Percentiles rank a stretch among this genome's conserved stretches.
Evolutionary conservation across 2,329 filamentous ascomycete genomes (phyloP).

Genomic region (Stemphylium beticola): DNA sequence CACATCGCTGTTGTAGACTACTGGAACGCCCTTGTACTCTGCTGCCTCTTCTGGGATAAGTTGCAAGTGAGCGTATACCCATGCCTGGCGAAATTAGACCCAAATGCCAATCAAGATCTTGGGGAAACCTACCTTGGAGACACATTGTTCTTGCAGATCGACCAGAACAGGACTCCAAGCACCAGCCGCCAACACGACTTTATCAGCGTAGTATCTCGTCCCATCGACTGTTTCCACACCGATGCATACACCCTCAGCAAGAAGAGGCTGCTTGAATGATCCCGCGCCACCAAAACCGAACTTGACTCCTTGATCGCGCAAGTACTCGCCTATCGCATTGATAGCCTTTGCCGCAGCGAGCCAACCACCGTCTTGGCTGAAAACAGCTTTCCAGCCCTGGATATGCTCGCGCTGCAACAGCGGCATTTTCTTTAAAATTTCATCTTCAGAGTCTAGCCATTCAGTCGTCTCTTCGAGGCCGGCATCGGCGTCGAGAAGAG

Average conservation of each 20-base stretch:
- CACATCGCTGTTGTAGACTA: conserved; percentile 58
- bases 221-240: conserved; percentile 53
- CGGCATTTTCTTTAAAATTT: conserved; percentile 52
- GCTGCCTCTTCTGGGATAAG: conserved; percentile 56
- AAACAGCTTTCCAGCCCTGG: conserved; percentile 57
- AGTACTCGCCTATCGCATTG: conserved; percentile 52
- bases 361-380: conserved; percentile 55
- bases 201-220: conserved; percentile 52
- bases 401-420: conserved; percentile 50
- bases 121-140: conserved; percentile 58
- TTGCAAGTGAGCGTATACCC: conserved; percentile 61
- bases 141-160: conserved; percentile 40
- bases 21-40: conserved; percentile 60
- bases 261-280: conserved; percentile 53
- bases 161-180: conserved; percentile 40
- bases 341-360: conserved; percentile 57
- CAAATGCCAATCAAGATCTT: background rate
- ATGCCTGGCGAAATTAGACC: conserved; percentile 44
- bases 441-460: conserved; percentile 55
- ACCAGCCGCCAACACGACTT: conserved; percentile 53
- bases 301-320: conserved; percentile 49
- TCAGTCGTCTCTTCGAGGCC: conserved; percentile 49
- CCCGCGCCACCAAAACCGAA: conserved; percentile 54
- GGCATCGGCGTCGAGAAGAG: conserved; percentile 38
- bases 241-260: conserved; percentile 47